phyloP scores from a whole-genome alignment of 345 rosid genomes.

The Triadica sebifera region DNA sequence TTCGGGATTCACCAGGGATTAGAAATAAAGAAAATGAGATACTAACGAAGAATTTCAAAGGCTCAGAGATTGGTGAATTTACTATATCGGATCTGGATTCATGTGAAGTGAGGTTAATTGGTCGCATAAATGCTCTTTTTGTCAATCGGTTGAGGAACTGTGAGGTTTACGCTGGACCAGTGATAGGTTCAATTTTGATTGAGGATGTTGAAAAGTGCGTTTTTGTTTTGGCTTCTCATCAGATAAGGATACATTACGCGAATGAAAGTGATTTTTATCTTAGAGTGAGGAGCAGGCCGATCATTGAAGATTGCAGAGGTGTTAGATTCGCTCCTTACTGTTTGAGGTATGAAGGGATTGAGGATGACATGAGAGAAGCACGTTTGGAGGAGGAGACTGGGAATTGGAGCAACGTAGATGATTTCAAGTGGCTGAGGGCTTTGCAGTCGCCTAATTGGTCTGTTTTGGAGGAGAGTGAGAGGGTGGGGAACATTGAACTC shows the following conservation, averaged over 20 bases:
- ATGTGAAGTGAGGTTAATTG: constrained; percentile 58
- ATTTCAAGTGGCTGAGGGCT: constrained; percentile 87
- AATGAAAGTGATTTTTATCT: constrained; percentile 63
- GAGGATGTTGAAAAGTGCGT: constrained; percentile 68
- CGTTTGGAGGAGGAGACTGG: constrained; percentile 60
- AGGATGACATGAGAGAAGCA: constrained; percentile 55
- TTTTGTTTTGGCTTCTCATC: constrained; percentile 76
- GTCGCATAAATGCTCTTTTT: constrained; percentile 55
- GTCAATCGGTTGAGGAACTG: constrained; percentile 55
- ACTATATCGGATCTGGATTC: constrained; percentile 63
- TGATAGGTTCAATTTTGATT: constrained; percentile 72
- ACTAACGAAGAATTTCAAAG: constrained; percentile 44
- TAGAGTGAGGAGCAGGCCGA: constrained; percentile 83
- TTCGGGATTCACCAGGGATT: constrained; percentile 67
- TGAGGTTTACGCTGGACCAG: constrained; percentile 61
- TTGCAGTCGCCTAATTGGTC: constrained; percentile 82
- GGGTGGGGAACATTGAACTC: constrained; percentile 40
- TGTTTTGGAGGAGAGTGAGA: constrained; percentile 54
- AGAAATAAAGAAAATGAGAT: constrained; percentile 46
- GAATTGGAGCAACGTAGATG: constrained; percentile 78
- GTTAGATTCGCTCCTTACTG: constrained; percentile 75
- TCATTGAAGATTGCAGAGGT: constrained; percentile 66
- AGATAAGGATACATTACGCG: constrained; percentile 74
- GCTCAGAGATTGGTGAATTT: constrained; percentile 63
- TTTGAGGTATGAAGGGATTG: constrained; percentile 69